Base-by-base conservation (phyloP, 2,329 filamentous ascomycete species). In the Colletotrichum simmondsii region DNA sequence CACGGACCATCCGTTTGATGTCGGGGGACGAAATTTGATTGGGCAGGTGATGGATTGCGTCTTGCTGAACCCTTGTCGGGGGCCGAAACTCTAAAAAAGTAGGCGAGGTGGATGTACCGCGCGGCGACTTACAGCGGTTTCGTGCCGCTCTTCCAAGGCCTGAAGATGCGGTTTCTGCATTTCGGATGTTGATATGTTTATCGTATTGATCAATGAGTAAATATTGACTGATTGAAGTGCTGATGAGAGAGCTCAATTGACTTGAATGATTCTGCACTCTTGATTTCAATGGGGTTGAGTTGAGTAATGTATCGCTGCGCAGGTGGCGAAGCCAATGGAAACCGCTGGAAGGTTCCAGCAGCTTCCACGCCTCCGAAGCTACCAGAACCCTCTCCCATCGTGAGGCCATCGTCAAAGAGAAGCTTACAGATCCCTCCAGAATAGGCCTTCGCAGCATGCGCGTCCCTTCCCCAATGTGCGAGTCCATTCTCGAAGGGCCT, bases 261-360 rank as follows among this genome's bases (percentile, higher is more conserved):
- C 1, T 12, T 12, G 12, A n/a, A 32, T 5, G n/a, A 54, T 19
- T 0, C 14, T n/a, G 19, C 54, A 5, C 22, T 4, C 6, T 4
- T 3, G 37, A 4, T 5, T 12, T 16, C 3, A 24, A 10, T n/a
- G 28, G 4, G 30, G 30, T 19, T 26, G 12, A 2, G 11, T 42
- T 52, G n/a, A 54, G 30, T 10, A 12, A 67, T 16, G 66, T 19
- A 30, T 57, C 56, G 19, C 32, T n/a, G 16, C 4, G 5, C 24
- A n/a, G 22, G 30, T 65, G 52, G 46, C 46, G 12, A 3, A 5
- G 2, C 16, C 8, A 3, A 71, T 78, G 65, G 79, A 81, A 81
- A 65, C n/a, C 80, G 78, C 77, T 68, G 62, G 76, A 63, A 65
- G 46, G 49, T 79, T 81, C 80, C 62, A 75, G 56, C 46, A 66